A percentile compares a stretch with the other conserved stretches of the same genome.
Conservation (phyloP, 805 yeast species). For the Starmerella stigmatis region DNA sequence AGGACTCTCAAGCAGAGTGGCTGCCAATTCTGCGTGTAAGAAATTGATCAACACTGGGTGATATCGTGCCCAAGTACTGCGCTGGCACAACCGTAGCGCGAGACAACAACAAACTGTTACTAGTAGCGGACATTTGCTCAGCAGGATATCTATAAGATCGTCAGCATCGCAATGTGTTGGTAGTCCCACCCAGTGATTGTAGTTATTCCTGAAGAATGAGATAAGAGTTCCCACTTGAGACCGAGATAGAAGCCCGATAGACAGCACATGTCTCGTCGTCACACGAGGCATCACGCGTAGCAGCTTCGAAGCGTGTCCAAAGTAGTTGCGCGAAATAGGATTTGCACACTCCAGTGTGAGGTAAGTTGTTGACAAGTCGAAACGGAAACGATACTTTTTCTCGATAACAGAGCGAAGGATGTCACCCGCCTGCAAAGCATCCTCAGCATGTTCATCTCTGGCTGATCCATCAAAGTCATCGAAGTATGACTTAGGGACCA, state of each 20-base stretch:
- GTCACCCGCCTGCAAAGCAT: not conserved
- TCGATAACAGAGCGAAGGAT: not conserved
- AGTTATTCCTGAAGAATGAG: conserved; percentile 51
- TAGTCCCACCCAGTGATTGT: conserved; percentile 69
- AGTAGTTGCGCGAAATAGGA: not conserved
- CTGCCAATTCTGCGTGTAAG: conserved; percentile 42
- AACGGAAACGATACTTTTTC: conserved; percentile 6
- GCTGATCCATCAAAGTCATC: not conserved
- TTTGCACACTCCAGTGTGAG: conserved; percentile 9
- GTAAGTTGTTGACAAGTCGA: conserved; percentile 10
- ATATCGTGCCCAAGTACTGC: conserved; percentile 34
- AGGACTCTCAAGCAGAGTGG: conserved; percentile 36
- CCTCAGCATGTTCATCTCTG: not conserved
- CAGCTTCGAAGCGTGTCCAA: conserved; percentile 13
- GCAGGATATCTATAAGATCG: conserved; percentile 40
- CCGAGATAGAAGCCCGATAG: conserved; percentile 40
- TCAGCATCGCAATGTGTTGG: conserved; percentile 43
- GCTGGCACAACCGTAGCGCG: conserved; percentile 44
- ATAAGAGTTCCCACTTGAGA: conserved; percentile 43
- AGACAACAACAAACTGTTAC: conserved; percentile 56
- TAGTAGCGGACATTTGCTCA: conserved; percentile 46
- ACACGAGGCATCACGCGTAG: conserved; percentile 5
- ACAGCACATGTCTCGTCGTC: conserved; percentile 34
- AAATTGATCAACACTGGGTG: conserved; percentile 39
- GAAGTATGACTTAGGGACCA: not conserved